Base-by-base conservation (phyloP, 1,284 basidiomycete genomes). In the Moniliella sp. region DNA sequence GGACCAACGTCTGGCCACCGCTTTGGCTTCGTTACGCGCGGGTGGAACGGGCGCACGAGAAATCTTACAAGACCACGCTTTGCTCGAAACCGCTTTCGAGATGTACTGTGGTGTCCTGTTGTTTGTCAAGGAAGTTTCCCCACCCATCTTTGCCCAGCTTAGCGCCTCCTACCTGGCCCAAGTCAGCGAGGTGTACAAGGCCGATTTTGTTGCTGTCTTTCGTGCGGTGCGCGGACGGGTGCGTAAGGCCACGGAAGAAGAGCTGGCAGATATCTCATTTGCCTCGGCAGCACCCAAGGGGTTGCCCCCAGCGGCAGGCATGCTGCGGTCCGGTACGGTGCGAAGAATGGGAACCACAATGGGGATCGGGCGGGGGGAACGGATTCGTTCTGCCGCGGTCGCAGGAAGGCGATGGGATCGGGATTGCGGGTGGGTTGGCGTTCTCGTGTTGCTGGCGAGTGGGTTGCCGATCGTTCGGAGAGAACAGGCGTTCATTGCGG, bases 61-160 rank as follows among this genome's bases (percentile, higher is more conserved):
- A 41, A 9, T 42, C 46, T 2, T n/a, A n/a, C 36, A 48, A 12
- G 40, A 47, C 19, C 56, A 59, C 28, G 38, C 36, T 2, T 21
- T 33, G 4, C 40, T 93, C 57, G 82, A 93, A 50, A 67, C 68
- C 16, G 78, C 78, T 52, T 69, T 94, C 7, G 81, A 78, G 15
- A 69, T 75, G 30, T 94, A 94, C 60, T 74, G 77, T 29, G 86
- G 86, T 1, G 60, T 97, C 30, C 73, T 94, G 62, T 67, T 94
- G 10, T 97, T 88, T 55, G 65, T 93, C 42, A 86, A 84, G 57
- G 88, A 97, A 64, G 86, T 91, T 74, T 43, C 48, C 4, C 38
- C 52, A 2, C 34, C 32, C 0, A 40, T 41, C 2, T 59, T 59
- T 27, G 41, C 46, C 4, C 40, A 50, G 16, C 38, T 57, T 23